These are phyloP conservation scores for Ramaria sp. DNA, from an alignment of 768 basidiomycete species.

Conservation along the genomic window DNA sequence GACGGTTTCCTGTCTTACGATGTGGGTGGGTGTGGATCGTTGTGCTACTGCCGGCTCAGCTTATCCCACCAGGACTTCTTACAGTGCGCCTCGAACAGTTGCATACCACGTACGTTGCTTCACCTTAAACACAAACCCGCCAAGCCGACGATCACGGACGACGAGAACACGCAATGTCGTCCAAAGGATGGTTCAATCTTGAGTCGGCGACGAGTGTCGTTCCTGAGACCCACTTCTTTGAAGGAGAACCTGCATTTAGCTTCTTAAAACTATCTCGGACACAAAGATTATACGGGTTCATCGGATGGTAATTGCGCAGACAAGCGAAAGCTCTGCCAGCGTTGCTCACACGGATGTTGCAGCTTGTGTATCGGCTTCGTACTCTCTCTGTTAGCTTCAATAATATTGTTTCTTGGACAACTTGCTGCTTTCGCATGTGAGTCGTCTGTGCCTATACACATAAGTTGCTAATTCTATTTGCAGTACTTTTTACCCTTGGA, in stretches of 20 bases:
- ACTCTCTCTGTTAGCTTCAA: conserved; percentile 68
- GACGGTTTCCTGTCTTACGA: not conserved
- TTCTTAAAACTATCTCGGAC: conserved; percentile 69
- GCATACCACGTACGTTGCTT: not conserved
- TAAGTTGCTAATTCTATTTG: not conserved
- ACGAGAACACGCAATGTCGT: conserved; percentile 4
- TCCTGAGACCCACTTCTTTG: conserved; percentile 75
- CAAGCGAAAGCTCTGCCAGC: not conserved
- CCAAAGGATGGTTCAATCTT: conserved; percentile 81
- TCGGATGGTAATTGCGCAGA: conserved; percentile 51
- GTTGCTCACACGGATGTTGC: conserved; percentile 8
- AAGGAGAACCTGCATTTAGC: conserved; percentile 82
- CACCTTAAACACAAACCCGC: not conserved
- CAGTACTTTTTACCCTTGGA: conserved; percentile 77
- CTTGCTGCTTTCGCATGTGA: conserved; percentile 63
- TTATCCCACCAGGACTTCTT: not conserved
- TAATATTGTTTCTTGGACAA: conserved; percentile 65
- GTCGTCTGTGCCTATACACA: conserved; percentile 20
- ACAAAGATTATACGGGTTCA: conserved; percentile 79
- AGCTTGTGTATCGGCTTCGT: conserved; percentile 71
- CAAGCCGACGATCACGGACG: not conserved
- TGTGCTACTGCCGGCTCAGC: not conserved
- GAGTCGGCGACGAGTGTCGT: conserved; percentile 52
- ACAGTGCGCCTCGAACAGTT: not conserved
- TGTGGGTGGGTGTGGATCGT: not conserved